Percentiles rank a stretch among this genome's conserved stretches.
Evolutionary conservation across 805 yeast species (phyloP).

Genomic region (Cephaloascus fragrans): DNA sequence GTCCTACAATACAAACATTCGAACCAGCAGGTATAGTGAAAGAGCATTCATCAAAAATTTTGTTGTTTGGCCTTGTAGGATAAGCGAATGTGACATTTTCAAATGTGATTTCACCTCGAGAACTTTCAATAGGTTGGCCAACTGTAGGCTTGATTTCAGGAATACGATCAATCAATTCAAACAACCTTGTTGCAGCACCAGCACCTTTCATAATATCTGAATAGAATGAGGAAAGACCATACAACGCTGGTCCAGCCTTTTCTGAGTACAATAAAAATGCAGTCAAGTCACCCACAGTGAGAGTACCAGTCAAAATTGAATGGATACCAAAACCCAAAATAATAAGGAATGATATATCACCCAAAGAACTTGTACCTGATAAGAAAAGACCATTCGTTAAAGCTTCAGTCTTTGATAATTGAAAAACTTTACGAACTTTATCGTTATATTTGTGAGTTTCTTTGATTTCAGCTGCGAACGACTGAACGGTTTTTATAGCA

Average conservation of each 20-base stretch:
- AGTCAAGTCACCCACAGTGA: conserved; percentile 38
- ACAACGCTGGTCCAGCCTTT: conserved; percentile 31
- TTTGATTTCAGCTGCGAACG: conserved; percentile 32
- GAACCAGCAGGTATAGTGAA: conserved; percentile 25
- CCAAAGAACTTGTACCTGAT: conserved; percentile 23
- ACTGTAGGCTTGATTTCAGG: conserved; percentile 24
- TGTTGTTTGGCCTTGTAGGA: conserved; percentile 26
- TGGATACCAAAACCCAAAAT: conserved; percentile 32
- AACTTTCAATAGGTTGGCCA: conserved; percentile 13
- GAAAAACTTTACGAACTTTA: conserved; percentile 26
- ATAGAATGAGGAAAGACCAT: conserved; percentile 33
- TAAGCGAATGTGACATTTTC: conserved; percentile 28
- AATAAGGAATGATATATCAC: conserved; percentile 30
- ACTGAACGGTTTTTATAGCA: conserved; percentile 30
- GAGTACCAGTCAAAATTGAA: conserved; percentile 27
- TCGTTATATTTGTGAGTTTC: conserved; percentile 27
- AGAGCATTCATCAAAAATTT: conserved; percentile 25
- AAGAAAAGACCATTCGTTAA: conserved; percentile 13
- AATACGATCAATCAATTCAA: conserved; percentile 28
- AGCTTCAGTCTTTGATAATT: conserved; percentile 33
- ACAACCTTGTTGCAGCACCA: conserved; percentile 34
- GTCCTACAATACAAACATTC: conserved; percentile 67
- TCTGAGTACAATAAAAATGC: conserved; percentile 37
- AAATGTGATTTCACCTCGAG: conserved; percentile 25
- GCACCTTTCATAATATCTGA: conserved; percentile 38